Conservation (phyloP, 2,329 filamentous ascomycete genomes). For the Cercospora berteroae region DNA sequence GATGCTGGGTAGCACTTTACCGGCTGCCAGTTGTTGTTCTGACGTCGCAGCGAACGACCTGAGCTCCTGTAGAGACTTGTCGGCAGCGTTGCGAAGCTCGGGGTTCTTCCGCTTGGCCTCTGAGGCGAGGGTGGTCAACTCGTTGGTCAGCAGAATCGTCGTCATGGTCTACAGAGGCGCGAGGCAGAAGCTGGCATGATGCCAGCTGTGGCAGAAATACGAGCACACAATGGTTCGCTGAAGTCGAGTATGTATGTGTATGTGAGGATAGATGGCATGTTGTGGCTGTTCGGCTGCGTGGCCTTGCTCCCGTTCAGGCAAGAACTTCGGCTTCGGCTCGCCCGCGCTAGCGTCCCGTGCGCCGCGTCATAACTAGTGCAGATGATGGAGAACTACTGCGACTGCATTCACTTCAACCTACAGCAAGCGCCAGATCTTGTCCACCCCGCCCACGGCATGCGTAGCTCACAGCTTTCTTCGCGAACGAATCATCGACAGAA, state of each 20-base stretch:
- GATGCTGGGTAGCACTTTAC: slow-evolving; percentile 42
- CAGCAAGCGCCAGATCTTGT: not conserved
- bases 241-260: not conserved
- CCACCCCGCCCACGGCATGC: slow-evolving; percentile 1
- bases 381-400: not conserved
- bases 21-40: slow-evolving; percentile 71
- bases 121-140: slow-evolving; percentile 33
- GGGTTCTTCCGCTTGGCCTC: slow-evolving; percentile 94
- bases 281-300: not conserved
- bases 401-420: not conserved
- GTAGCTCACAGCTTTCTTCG: not conserved
- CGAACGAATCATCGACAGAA: not conserved
- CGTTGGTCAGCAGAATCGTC: slow-evolving; percentile 34
- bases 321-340: not conserved
- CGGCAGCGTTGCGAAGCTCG: slow-evolving; percentile 85
- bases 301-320: not conserved
- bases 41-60: slow-evolving; percentile 71
- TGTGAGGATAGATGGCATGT: slow-evolving; percentile 2
- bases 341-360: not conserved
- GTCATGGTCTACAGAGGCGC: slow-evolving; percentile 27
- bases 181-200: not conserved
- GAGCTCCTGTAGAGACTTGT: slow-evolving; percentile 88
- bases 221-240: not conserved
- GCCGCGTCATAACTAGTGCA: not conserved
- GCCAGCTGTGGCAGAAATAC: not conserved